Percentiles rank a stretch among this genome's conserved stretches.
phyloP scores from a whole-genome alignment of 257 asterid genomes.

The Petunia axillaris region DNA sequence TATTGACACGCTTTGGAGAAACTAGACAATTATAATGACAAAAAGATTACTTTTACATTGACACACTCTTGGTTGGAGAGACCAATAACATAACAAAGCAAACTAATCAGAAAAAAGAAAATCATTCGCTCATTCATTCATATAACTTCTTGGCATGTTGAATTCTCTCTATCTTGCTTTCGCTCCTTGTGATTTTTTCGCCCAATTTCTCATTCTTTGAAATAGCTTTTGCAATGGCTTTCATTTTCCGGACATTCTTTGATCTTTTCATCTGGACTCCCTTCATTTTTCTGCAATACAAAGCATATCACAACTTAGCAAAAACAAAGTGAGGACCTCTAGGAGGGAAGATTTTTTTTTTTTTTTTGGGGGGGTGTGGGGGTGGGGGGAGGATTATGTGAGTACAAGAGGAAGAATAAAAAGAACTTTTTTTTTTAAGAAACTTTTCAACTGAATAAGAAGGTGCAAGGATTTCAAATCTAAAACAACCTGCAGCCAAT shows the following conservation, averaged over 20 bases:
- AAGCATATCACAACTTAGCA: neutral
- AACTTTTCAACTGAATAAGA: too few relatives aligned
- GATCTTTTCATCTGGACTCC: slow-evolving; percentile 75
- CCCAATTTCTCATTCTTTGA: slow-evolving; percentile 50
- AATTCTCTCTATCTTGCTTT: slow-evolving; percentile 56
- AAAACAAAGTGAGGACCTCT: neutral
- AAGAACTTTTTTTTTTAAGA: too few relatives aligned
- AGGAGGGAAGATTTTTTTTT: neutral
- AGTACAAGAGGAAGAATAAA: neutral
- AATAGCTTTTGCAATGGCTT: slow-evolving; percentile 68
- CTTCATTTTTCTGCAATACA: slow-evolving; percentile 49
- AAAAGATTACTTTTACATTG: neutral
- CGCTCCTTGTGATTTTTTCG: slow-evolving; percentile 53
- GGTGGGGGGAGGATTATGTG: too few relatives aligned
- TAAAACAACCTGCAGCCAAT: neutral
- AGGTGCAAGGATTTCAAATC: neutral
- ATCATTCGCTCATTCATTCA: slow-evolving; percentile 24
- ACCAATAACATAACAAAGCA: neutral
- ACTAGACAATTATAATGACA: neutral
- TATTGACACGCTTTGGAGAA: neutral
- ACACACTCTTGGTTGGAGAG: neutral
- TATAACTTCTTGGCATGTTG: slow-evolving; percentile 65
- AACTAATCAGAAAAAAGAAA: neutral
- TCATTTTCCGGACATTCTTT: slow-evolving; percentile 64
- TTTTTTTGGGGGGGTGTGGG: too few relatives aligned